Evolutionary conservation across 257 asterid species (phyloP).

Genomic region (Fraxinus excelsior): DNA sequence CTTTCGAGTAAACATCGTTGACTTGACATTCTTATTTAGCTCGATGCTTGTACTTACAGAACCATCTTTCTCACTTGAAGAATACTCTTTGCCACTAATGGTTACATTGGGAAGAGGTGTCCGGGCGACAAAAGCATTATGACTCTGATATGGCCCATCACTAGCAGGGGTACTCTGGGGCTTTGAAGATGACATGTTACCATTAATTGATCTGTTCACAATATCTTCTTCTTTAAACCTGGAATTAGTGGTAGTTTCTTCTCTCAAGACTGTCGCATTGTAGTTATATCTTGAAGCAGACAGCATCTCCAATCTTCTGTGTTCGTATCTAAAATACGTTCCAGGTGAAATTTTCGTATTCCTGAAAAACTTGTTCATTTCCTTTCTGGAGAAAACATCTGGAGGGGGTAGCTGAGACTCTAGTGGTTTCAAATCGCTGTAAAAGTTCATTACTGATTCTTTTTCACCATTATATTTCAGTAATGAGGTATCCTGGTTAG

Average conservation of each 20-base stretch:
- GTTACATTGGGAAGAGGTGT: conserved; percentile 35
- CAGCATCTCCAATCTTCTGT: conserved; percentile 49
- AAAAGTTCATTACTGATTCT: conserved; percentile 32
- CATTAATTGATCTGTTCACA: conserved; percentile 40
- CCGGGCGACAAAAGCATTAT: conserved; percentile 28
- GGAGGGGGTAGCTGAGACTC: conserved; percentile 82
- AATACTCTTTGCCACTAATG: conserved; percentile 31
- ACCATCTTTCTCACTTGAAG: conserved; percentile 36
- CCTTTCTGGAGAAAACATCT: conserved; percentile 77
- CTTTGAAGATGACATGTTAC: conserved; percentile 34
- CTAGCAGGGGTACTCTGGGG: conserved; percentile 27
- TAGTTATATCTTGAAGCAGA: conserved; percentile 43
- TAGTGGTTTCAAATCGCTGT: conserved; percentile 62
- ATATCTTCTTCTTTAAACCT: conserved; percentile 39
- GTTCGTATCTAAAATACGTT: conserved; percentile 58
- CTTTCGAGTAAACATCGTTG: conserved; percentile 35
- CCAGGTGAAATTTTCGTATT: conserved; percentile 68
- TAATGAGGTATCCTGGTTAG: conserved; percentile 29
- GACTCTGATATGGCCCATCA: conserved; percentile 40
- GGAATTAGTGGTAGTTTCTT: conserved; percentile 33
- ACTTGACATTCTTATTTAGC: conserved; percentile 30
- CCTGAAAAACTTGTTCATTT: conserved; percentile 68
- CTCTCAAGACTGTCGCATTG: conserved; percentile 37
- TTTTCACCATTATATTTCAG: conserved; percentile 29
- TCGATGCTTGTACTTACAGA: conserved; percentile 36